Percentiles rank a stretch among this genome's conserved stretches.
These are phyloP conservation scores for Aspergillus neoniger DNA, from an alignment of 2,329 filamentous ascomycete species.

Conservation along the genomic window DNA sequence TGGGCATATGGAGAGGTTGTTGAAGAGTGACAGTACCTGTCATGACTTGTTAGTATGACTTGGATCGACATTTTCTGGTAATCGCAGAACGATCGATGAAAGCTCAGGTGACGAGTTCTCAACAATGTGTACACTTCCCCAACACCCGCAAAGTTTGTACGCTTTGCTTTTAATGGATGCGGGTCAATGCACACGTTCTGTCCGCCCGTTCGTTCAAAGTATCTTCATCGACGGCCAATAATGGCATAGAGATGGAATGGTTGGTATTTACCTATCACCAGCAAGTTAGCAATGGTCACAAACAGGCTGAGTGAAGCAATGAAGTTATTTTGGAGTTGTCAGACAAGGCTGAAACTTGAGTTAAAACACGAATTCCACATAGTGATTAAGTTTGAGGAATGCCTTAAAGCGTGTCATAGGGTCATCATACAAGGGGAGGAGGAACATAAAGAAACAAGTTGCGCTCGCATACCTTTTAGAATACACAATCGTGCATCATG, in stretches of 20 bases:
- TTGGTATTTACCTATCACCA: conserved; percentile 36
- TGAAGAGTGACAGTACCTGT: conserved; percentile 30
- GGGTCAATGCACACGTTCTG: conserved; percentile 58
- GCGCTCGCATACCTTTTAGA: conserved; percentile 48
- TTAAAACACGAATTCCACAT: conserved; percentile 63
- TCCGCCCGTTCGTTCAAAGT: conserved; percentile 69
- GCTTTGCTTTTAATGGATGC: conserved; percentile 57
- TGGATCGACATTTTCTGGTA: conserved; percentile 19
- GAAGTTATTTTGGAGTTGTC: conserved; percentile 40
- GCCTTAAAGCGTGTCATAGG: conserved; percentile 63
- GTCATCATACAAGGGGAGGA: conserved; percentile 57
- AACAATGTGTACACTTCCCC: conserved; percentile 61
- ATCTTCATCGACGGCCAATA: conserved; percentile 56
- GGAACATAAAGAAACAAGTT: conserved; percentile 11
- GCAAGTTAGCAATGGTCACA: conserved; percentile 33
- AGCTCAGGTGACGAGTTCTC: conserved; percentile 67
- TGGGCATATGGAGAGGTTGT: conserved; percentile 15
- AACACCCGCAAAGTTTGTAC: conserved; percentile 66
- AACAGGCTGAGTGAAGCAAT: conserved; percentile 19
- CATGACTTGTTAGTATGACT: conserved; percentile 24
- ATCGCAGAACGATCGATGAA: conserved; percentile 32
- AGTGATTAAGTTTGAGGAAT: conserved; percentile 68
- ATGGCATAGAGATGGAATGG: conserved; percentile 21
- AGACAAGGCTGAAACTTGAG: conserved; percentile 72
- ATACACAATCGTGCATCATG: background rate